Base-by-base conservation (phyloP, 352 stramenopile species). In the Pythium myriotylum region DNA sequence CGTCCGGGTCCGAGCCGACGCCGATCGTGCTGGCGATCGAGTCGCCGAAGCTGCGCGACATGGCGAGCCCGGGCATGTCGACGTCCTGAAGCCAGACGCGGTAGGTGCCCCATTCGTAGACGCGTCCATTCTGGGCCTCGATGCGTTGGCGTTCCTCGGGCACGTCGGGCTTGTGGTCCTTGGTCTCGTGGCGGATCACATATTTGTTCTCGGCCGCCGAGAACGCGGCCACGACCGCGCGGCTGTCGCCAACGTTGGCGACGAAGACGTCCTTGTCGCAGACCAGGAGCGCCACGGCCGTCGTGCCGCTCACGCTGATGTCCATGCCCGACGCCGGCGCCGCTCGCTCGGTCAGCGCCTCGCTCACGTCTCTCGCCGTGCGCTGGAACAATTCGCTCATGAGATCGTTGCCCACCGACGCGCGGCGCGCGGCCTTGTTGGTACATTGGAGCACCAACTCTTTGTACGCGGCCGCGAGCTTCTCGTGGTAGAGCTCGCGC, bases 11-110 rank as follows among this genome's bases (percentile, higher is more conserved):
- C 3, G 72, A 73, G 19, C 77, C 90, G 41, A 95, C 87, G 37
- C 87, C 87, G 14, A 92, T 79, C 4, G 79, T 87, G 54, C 89
- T 92, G 10, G 86, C 86, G 12, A 96, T 82, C 4, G 73, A 58
- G 62, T 96, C 87, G 24, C 87, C 87, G 41, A 94, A 84, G 33
- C 79, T 92, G 17, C 86, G 79, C 10, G 82, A 91, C 87, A 96
- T 96, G 19, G 84, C 87, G 12, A 96, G 67, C 9, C 87, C 87
- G 4, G 87, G 87, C 78, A 92, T 90, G 56, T 92, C 82, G 9
- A 92, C 75, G 56, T 96, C 84, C 58, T 92, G 73, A 16, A 96
- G 74, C 87, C 87, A 96, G 13, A 95, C 87, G 19, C 87, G 82
- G 54, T 68, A 87, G 17, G 76, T 82, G 5, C 80, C 87, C 79